A percentile compares a stretch with the other conserved stretches of the same genome.
These are phyloP conservation scores for Sophora flavescens DNA, from an alignment of 306 rosid genomes.

Conservation along the genomic window DNA sequence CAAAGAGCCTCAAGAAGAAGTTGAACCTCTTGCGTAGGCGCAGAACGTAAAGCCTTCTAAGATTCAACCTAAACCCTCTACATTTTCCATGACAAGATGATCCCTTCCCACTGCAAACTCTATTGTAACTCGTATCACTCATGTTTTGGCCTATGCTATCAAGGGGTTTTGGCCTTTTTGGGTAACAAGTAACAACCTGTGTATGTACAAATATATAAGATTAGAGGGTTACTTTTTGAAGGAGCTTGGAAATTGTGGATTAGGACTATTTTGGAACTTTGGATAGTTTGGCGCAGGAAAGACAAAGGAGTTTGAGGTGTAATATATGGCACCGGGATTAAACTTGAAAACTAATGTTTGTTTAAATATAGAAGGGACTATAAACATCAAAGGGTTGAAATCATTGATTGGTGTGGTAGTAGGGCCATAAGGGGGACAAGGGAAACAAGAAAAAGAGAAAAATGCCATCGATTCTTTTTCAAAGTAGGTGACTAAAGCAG, in stretches of 20 bases:
- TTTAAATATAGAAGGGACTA: constrained; percentile 38
- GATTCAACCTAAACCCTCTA: constrained; percentile 68
- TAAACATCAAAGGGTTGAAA: constrained; percentile 40
- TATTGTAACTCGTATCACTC: constrained; percentile 54
- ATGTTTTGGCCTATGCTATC: constrained; percentile 35
- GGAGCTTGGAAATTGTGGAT: constrained; percentile 54
- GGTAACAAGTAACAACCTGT: constrained; percentile 3
- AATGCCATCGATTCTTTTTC: constrained; percentile 50
- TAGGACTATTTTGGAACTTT: constrained; percentile 48
- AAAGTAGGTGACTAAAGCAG: constrained; percentile 58
- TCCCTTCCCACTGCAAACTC: constrained; percentile 53
- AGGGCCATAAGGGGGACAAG: constrained; percentile 37
- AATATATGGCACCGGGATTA: constrained; percentile 40
- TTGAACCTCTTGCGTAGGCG: constrained; percentile 58
- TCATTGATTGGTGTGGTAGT: constrained; percentile 59
- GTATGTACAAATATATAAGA: constrained; percentile 49
- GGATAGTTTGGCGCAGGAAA: constrained; percentile 50
- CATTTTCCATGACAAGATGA: constrained; percentile 48
- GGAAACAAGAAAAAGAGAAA: constrained; percentile 48
- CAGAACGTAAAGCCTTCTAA: constrained; percentile 52
- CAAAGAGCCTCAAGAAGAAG: constrained; percentile 56
- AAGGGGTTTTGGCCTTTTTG: neutral
- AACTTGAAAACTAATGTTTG: constrained; percentile 26
- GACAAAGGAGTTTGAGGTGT: constrained; percentile 41
- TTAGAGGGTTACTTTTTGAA: constrained; percentile 58